Base-by-base conservation (phyloP, 257 asterid genomes). In the Ilex aquifolium region DNA sequence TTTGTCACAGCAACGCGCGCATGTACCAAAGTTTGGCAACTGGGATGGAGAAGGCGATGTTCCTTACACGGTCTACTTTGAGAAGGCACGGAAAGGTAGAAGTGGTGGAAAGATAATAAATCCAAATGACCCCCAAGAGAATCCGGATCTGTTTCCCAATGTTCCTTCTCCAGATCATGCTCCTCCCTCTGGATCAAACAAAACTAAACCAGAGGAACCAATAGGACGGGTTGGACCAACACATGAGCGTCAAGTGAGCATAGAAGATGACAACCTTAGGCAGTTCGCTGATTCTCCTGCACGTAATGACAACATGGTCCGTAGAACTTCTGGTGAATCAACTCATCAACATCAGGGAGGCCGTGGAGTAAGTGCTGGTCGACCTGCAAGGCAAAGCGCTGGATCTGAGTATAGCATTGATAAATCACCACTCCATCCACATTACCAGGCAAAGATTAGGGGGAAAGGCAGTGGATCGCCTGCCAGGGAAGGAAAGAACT, bases 401-500 rank as follows among this genome's bases (percentile, higher is more conserved):
- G 96, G 95, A 5, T 84, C 90, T 0, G 96, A 80, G 72, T 62
- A 88, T 42, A 80, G 90, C 73, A 57, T 80, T 57, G 96, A 89
- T 13, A 81, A 80, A 13, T 87, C 95, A 2, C 96, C 97, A 0
- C 79, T 83, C 57, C 92, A 86, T 70, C 91, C 91, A 1, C 83
- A 72, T 65, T 56, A 80, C 44, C 87, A 79, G 69, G 83, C 74
- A 3, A 87, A 73, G 72, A 68, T 63, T 13, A 27, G 13, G n/a
- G 93, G 82, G 14, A 63, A 79, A 48, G 80, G 79, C 2, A 65
- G 72, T 21, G 83, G 80, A 17, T 84, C 93, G 30, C 92, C 90
- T 52, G 82, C 80, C 40, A 69, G 77, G 80, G 95, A 87, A 36
- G 85, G 86, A 21, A 84, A 69, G 79, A 88, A 55, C 69, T 67